These are phyloP conservation scores for Neoboletus subvelutipes DNA, from an alignment of 768 basidiomycete species.

Conservation along the genomic window DNA sequence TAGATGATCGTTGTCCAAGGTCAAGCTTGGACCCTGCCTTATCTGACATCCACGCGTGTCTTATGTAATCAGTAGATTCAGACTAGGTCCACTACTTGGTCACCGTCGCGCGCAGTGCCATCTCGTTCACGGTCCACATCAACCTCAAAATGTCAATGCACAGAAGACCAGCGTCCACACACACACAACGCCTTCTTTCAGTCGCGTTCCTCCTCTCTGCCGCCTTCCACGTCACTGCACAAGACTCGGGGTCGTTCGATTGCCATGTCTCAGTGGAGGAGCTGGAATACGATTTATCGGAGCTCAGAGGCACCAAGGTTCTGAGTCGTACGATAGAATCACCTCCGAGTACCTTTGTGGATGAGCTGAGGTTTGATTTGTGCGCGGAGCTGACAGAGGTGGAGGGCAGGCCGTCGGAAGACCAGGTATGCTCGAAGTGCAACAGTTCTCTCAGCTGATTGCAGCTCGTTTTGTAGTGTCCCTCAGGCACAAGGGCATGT, in stretches of 20 bases:
- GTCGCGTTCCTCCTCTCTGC: conserved; percentile 21
- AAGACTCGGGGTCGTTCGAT: conserved; percentile 46
- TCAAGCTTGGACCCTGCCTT: conserved; percentile 15
- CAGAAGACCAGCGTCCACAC: conserved; percentile 6
- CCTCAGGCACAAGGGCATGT: conserved; percentile 68
- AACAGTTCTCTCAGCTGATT: conserved; percentile 3
- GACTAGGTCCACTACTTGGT: background rate
- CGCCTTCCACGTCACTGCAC: conserved; percentile 31
- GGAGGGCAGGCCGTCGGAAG: conserved; percentile 48
- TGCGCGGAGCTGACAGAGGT: conserved; percentile 56
- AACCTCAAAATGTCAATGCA: conserved; percentile 24
- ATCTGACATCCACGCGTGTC: conserved; percentile 32
- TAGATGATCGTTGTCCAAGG: conserved; percentile 14
- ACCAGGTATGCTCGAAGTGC: conserved; percentile 58
- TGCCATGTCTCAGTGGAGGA: conserved; percentile 47
- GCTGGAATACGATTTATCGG: conserved; percentile 58
- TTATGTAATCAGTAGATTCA: conserved; percentile 26
- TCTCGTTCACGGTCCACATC: background rate
- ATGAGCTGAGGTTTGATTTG: conserved; percentile 64
- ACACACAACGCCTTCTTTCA: conserved; percentile 8
- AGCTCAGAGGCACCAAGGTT: conserved; percentile 50
- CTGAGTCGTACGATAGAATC: conserved; percentile 51
- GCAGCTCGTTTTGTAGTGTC: conserved; percentile 49
- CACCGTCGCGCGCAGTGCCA: background rate
- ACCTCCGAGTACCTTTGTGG: conserved; percentile 63